Percentiles rank a stretch among this genome's conserved stretches.
These are phyloP conservation scores for Solanum ossicruentum DNA, from an alignment of 257 asterid species.

Conservation along the genomic window DNA sequence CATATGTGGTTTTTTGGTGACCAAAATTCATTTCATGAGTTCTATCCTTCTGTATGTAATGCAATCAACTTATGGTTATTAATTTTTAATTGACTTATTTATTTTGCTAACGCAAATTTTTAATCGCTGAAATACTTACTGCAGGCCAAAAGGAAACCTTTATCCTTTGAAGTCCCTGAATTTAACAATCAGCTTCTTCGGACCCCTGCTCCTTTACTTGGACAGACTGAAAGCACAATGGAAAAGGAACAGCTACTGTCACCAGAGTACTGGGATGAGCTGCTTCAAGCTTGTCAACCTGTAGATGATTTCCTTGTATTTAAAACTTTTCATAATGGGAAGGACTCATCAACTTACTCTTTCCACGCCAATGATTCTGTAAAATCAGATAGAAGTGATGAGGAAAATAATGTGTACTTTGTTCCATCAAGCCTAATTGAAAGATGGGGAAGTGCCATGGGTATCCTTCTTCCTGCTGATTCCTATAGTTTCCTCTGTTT, in stretches of 20 bases:
- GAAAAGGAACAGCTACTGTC: constrained; percentile 23
- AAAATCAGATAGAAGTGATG: constrained; percentile 21
- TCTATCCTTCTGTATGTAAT: not conserved
- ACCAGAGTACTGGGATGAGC: constrained; percentile 26
- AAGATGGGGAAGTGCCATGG: constrained; percentile 98
- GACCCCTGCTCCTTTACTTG: constrained; percentile 49
- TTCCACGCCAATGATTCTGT: constrained; percentile 13
- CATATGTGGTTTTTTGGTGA: not conserved
- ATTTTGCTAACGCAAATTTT: not conserved
- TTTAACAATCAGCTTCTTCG: constrained; percentile 43
- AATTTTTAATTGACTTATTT: not conserved
- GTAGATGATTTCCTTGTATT: constrained; percentile 53
- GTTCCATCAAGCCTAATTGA: constrained; percentile 68
- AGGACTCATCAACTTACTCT: constrained; percentile 13
- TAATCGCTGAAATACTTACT: not conserved
- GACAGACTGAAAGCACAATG: constrained; percentile 16
- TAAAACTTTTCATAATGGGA: constrained; percentile 13
- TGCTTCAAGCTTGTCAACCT: constrained; percentile 50
- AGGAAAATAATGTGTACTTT: constrained; percentile 25
- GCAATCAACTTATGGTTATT: not conserved
- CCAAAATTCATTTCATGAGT: not conserved
- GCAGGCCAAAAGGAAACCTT: constrained; percentile 77
- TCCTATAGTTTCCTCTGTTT: not conserved
- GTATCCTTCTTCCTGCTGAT: constrained; percentile 39
- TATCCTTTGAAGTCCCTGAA: constrained; percentile 34